These are phyloP conservation scores for Fusarium sp. DNA, from an alignment of 2,329 filamentous ascomycete genomes.

Conservation along the genomic window DNA sequence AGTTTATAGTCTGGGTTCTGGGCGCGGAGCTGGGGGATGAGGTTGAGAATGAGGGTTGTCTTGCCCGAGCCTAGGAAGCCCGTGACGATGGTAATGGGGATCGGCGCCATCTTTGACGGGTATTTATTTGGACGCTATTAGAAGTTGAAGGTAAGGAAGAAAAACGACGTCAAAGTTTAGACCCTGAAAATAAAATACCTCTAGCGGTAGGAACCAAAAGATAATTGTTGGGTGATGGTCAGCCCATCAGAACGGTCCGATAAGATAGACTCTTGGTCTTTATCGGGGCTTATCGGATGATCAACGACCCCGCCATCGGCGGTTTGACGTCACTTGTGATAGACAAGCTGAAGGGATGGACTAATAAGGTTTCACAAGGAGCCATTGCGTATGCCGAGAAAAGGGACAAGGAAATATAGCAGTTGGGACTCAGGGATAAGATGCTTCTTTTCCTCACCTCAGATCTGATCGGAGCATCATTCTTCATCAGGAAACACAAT, in stretches of 20 bases:
- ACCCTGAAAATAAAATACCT: constrained; percentile 38
- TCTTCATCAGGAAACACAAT: constrained; percentile 15
- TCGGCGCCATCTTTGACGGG: constrained; percentile 67
- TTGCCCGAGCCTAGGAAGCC: constrained; percentile 97
- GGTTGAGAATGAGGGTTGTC: constrained; percentile 93
- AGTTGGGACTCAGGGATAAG: constrained; percentile 9
- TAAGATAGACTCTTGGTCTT: constrained; percentile 38
- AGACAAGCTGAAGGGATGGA: constrained; percentile 2
- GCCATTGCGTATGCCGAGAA: constrained; percentile 42
- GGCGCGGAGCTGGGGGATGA: constrained; percentile 88
- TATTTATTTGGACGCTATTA: neutral
- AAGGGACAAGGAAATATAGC: constrained; percentile 28
- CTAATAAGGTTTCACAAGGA: constrained; percentile 31
- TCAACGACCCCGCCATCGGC: constrained; percentile 29
- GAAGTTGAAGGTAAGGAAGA: neutral
- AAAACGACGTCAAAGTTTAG: constrained; percentile 10
- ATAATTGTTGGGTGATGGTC: constrained; percentile 27
- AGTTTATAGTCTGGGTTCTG: constrained; percentile 81
- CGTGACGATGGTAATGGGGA: constrained; percentile 93
- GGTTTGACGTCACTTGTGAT: constrained; percentile 40
- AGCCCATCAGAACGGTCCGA: constrained; percentile 40
- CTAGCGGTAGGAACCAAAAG: constrained; percentile 21
- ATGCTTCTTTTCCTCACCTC: neutral
- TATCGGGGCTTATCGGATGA: constrained; percentile 40
- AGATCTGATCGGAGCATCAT: constrained; percentile 9